These are phyloP conservation scores for Diaporthe batatas DNA, from an alignment of 2,329 filamentous ascomycete species.

Conservation along the genomic window DNA sequence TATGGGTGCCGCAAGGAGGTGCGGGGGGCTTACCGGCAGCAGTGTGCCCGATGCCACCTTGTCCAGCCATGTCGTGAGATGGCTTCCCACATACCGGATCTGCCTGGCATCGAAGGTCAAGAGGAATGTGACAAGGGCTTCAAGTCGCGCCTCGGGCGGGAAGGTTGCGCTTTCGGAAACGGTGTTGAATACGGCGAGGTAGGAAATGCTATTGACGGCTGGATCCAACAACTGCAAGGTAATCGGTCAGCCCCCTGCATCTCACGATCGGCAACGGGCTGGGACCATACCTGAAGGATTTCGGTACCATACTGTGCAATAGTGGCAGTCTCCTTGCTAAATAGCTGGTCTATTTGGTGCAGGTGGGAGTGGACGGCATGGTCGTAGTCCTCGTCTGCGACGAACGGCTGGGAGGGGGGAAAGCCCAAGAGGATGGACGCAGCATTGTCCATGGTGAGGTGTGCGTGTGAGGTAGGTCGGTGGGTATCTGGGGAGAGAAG, in stretches of 20 bases:
- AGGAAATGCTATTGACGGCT: constrained; percentile 64
- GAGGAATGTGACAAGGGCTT: constrained; percentile 60
- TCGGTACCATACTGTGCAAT: constrained; percentile 53
- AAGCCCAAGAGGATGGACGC: constrained; percentile 58
- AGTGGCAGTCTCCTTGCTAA: constrained; percentile 50
- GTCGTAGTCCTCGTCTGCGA: constrained; percentile 56
- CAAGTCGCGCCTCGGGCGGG: constrained; percentile 26
- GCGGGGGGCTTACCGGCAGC: constrained; percentile 56
- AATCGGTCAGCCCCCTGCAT: background rate
- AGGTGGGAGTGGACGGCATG: constrained; percentile 55
- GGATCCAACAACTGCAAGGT: constrained; percentile 60
- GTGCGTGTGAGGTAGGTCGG: background rate
- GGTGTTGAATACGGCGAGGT: constrained; percentile 61
- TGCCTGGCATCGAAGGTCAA: constrained; percentile 64
- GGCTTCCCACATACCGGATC: constrained; percentile 62
- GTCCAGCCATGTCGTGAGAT: constrained; percentile 60
- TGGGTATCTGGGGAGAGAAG: background rate
- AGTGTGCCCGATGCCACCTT: constrained; percentile 55
- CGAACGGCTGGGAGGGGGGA: constrained; percentile 50
- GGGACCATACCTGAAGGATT: constrained; percentile 57
- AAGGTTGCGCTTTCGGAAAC: constrained; percentile 52
- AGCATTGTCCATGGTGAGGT: constrained; percentile 53
- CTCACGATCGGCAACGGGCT: background rate
- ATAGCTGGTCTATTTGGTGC: constrained; percentile 53
- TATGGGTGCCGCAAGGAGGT: background rate